Conservation (phyloP, 108 stramenopile species). For the Conticribra guillardii region DNA sequence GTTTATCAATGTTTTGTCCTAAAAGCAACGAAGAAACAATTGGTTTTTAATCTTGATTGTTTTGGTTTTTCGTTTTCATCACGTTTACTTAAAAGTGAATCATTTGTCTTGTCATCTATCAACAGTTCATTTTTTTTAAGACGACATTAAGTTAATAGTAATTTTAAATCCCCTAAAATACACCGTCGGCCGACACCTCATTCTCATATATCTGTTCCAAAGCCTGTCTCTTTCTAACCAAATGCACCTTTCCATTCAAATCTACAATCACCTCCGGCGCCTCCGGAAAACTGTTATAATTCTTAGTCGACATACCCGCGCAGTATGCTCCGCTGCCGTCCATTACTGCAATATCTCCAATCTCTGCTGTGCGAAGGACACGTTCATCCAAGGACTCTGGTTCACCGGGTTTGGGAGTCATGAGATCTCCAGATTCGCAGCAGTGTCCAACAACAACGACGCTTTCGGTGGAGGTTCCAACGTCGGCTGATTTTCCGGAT, state of each 20-base stretch:
- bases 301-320: slow-evolving; percentile 96
- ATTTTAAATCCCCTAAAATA: too few species aligned
- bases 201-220: slow-evolving; percentile 90
- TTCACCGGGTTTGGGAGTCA: slow-evolving; percentile 94
- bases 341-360: slow-evolving; percentile 94
- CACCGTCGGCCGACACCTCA: slow-evolving; percentile 57
- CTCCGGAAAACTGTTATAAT: slow-evolving; percentile 99
- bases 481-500: slow-evolving; percentile 66
- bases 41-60: too few species aligned
- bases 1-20: too few species aligned
- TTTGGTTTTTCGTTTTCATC: too few species aligned
- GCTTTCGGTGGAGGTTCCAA: slow-evolving; percentile 69
- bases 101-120: too few species aligned
- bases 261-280: slow-evolving; percentile 86
- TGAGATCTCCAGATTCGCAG: slow-evolving; percentile 97
- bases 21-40: too few species aligned
- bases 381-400: slow-evolving; percentile 91
- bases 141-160: too few species aligned
- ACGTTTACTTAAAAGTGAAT: too few species aligned
- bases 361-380: slow-evolving; percentile 73
- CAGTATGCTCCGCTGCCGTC: slow-evolving; percentile 98
- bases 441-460: slow-evolving; percentile 99
- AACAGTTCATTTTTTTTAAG: too few species aligned
- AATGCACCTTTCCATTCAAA: slow-evolving; percentile 70
- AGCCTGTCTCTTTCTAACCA: slow-evolving; percentile 89